These are phyloP conservation scores for Darksidea phi DNA, from an alignment of 495 filamentous ascomycete species.

Conservation along the genomic window DNA sequence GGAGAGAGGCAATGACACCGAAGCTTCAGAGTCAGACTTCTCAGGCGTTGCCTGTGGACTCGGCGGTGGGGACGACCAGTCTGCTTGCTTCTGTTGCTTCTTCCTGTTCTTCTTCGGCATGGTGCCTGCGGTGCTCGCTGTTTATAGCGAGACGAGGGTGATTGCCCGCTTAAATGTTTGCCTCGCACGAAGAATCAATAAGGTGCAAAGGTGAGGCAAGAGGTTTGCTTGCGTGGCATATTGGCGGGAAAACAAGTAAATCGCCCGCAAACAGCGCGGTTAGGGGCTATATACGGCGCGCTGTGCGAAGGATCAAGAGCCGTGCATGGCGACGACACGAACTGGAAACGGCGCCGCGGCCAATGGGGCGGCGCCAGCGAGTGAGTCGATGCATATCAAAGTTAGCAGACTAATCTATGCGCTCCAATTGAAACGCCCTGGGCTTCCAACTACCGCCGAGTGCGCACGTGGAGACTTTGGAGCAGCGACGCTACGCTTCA, in stretches of 20 bases:
- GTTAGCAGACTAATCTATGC: conserved; percentile 32
- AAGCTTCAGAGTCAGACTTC: conserved; percentile 5
- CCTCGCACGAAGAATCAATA: conserved; percentile 24
- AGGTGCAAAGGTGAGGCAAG: conserved; percentile 23
- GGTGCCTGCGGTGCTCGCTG: conserved; percentile 3
- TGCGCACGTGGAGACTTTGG: conserved; percentile 21
- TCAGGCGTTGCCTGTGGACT: conserved; percentile 20
- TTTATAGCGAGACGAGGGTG: conserved; percentile 16
- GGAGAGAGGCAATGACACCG: conserved; percentile 8
- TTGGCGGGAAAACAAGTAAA: conserved; percentile 20
- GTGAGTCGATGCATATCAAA: conserved; percentile 25
- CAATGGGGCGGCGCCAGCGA: conserved; percentile 27
- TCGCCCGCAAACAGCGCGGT: conserved; percentile 18
- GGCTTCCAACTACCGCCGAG: conserved; percentile 19
- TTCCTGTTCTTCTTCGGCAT: conserved; percentile 29
- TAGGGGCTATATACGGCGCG: conserved; percentile 31
- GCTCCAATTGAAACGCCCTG: conserved; percentile 28
- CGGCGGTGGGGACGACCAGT: conserved; percentile 26
- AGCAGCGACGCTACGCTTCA: conserved; percentile 14
- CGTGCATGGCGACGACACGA: conserved; percentile 32
- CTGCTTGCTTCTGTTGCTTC: conserved; percentile 23
- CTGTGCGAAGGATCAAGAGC: conserved; percentile 4
- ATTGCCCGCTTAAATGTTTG: conserved; percentile 22
- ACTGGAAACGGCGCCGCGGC: not conserved
- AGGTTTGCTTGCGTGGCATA: conserved; percentile 35